Evolutionary conservation across 345 rosid species (phyloP).

Genomic region (Salix suchowensis): DNA sequence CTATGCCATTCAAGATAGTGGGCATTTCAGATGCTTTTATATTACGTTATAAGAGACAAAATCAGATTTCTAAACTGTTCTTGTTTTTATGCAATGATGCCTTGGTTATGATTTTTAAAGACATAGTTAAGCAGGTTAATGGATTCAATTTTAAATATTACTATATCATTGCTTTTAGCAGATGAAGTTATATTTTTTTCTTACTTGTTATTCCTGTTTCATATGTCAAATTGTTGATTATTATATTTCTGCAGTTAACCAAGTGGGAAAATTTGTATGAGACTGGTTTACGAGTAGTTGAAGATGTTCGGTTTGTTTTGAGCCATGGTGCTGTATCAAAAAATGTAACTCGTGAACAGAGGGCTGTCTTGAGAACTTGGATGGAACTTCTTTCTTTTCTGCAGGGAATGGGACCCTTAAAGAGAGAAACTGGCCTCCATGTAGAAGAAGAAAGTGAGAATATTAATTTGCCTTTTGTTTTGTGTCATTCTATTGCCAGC

Average conservation of each 20-base stretch:
- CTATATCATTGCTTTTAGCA: neutral
- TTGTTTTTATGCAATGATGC: neutral
- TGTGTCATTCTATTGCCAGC: slow-evolving; percentile 56
- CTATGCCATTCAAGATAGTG: no score
- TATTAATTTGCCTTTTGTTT: slow-evolving; percentile 49
- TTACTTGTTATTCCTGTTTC: slow-evolving; percentile 8
- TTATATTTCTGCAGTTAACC: slow-evolving; percentile 45
- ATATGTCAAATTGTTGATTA: slow-evolving; percentile 7
- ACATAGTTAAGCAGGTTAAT: neutral
- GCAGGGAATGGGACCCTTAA: slow-evolving; percentile 80
- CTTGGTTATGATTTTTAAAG: neutral
- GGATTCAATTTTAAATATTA: no score
- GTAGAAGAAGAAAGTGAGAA: slow-evolving; percentile 68
- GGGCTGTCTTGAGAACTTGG: slow-evolving; percentile 66
- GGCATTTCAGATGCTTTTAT: no score
- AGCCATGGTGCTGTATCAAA: slow-evolving; percentile 69
- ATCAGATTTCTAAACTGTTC: neutral
- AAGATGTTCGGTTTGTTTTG: slow-evolving; percentile 77
- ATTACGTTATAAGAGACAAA: no score
- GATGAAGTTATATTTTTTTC: neutral
- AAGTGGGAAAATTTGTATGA: slow-evolving; percentile 64
- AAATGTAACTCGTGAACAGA: slow-evolving; percentile 54
- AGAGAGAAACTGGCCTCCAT: slow-evolving; percentile 79
- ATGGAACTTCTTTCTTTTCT: slow-evolving; percentile 67
- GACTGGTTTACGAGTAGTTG: slow-evolving; percentile 60